A percentile compares a stretch with the other conserved stretches of the same genome.
phyloP scores from a whole-genome alignment of 305 asterid species.

The Galium porrigens region DNA sequence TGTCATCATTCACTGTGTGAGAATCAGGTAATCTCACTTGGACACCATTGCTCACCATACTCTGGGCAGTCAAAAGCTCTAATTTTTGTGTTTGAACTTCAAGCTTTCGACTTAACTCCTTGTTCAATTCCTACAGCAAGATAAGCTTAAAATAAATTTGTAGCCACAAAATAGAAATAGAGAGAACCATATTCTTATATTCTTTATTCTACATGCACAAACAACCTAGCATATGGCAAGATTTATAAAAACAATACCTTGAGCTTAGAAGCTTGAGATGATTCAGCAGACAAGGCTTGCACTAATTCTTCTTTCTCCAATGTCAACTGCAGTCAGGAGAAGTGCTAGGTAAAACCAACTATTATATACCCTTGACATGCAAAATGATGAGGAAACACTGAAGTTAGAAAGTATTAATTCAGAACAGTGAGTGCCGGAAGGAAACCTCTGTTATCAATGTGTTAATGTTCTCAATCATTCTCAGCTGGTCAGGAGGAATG shows the following conservation, averaged over 20 bases:
- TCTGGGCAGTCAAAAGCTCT: slow-evolving; percentile 82
- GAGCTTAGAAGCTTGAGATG: slow-evolving; percentile 59
- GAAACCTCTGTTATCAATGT: slow-evolving; percentile 70
- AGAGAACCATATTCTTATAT: not conserved
- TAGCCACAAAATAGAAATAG: not conserved
- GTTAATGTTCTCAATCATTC: slow-evolving; percentile 65
- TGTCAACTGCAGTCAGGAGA: slow-evolving; percentile 40
- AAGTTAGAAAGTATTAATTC: not conserved
- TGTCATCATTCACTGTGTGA: slow-evolving; percentile 26
- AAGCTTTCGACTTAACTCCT: slow-evolving; percentile 73
- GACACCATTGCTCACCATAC: slow-evolving; percentile 49
- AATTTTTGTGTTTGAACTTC: slow-evolving; percentile 92
- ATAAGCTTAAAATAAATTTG: not conserved
- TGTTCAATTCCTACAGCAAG: slow-evolving; percentile 55
- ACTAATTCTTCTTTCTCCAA: slow-evolving; percentile 76
- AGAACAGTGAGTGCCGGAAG: slow-evolving; percentile 4
- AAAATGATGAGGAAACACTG: not conserved
- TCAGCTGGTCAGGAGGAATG: slow-evolving; percentile 80
- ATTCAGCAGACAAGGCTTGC: slow-evolving; percentile 66
- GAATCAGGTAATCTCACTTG: slow-evolving; percentile 45
- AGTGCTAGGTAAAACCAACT: not conserved
- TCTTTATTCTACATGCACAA: not conserved
- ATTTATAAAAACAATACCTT: slow-evolving; percentile 36
- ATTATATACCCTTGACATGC: not conserved
- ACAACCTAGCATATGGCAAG: slow-evolving; percentile 3